Evolutionary conservation across 2,329 filamentous ascomycete species (phyloP).

Genomic region (Fusarium nanum): DNA sequence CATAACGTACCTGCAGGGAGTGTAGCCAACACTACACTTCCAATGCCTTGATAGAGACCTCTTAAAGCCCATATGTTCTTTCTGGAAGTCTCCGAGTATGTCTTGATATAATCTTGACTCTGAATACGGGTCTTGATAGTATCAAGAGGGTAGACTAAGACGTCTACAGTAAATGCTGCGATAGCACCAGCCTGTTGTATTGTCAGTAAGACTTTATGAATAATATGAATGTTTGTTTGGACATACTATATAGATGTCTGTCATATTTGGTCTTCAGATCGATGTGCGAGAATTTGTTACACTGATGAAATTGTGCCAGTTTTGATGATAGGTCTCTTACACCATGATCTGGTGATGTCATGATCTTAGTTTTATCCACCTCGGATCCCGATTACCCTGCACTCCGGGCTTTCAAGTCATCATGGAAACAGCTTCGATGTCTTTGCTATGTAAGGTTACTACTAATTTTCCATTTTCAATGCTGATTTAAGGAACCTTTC

Average conservation of each 20-base stretch:
- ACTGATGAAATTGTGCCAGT: neutral
- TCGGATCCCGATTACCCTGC: slow-evolving; percentile 21
- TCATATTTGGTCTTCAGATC: slow-evolving; percentile 8
- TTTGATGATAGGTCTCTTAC: slow-evolving; percentile 1
- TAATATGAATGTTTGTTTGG: neutral
- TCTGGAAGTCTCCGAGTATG: slow-evolving; percentile 69
- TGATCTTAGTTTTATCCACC: slow-evolving; percentile 16
- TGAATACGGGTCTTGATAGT: slow-evolving; percentile 90
- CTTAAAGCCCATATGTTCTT: slow-evolving; percentile 68
- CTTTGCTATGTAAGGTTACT: neutral
- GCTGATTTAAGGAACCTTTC: neutral
- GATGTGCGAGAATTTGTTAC: neutral
- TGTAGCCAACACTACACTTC: slow-evolving; percentile 85
- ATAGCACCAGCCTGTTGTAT: slow-evolving; percentile 78
- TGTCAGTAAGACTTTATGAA: slow-evolving; percentile 12
- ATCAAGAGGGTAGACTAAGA: slow-evolving; percentile 88
- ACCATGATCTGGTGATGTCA: slow-evolving; percentile 36
- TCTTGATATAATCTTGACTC: slow-evolving; percentile 77
- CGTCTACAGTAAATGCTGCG: slow-evolving; percentile 86
- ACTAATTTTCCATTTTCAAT: neutral
- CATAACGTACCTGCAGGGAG: slow-evolving; percentile 77
- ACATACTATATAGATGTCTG: slow-evolving; percentile 51
- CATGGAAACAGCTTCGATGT: neutral
- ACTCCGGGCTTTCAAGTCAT: slow-evolving; percentile 9
- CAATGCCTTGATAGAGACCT: slow-evolving; percentile 88